These are phyloP conservation scores for Scedosporium minutisporum DNA, from an alignment of 2,329 filamentous ascomycete genomes.

Conservation along the genomic window DNA sequence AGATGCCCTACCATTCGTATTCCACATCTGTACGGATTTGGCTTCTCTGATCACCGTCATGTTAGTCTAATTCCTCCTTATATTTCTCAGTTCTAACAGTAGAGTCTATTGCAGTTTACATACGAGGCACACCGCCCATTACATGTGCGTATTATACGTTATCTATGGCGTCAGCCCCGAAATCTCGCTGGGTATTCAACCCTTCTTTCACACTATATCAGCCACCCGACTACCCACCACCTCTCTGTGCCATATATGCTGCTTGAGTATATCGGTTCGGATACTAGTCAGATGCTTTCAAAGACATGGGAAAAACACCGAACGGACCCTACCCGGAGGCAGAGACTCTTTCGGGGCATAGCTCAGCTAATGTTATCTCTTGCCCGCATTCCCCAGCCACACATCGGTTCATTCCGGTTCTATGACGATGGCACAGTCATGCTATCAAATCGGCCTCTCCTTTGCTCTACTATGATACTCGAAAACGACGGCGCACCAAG, in stretches of 20 bases:
- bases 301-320: slow-evolving; percentile 14
- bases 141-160: slow-evolving; percentile 3
- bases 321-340: slow-evolving; percentile 11
- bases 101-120: slow-evolving; percentile 9
- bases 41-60: slow-evolving; percentile 8
- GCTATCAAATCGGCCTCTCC: slow-evolving; percentile 21
- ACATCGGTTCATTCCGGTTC: slow-evolving; percentile 19
- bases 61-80: not conserved
- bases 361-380: slow-evolving; percentile 20
- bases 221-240: slow-evolving; percentile 7
- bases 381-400: slow-evolving; percentile 17
- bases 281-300: slow-evolving; percentile 18
- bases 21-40: slow-evolving; percentile 16
- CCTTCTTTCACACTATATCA: slow-evolving; percentile 7
- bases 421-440: slow-evolving; percentile 19
- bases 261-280: slow-evolving; percentile 16
- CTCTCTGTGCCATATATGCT: slow-evolving; percentile 15
- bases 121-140: slow-evolving; percentile 8
- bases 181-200: not conserved
- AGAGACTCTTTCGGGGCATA: slow-evolving; percentile 21
- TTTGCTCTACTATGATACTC: slow-evolving; percentile 17
- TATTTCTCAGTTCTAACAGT: not conserved
- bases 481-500: slow-evolving; percentile 23
- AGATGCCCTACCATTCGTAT: slow-evolving; percentile 16
- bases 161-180: not conserved